phyloP scores from a whole-genome alignment of 495 filamentous ascomycete species.

The Penicillium roqueforti region DNA sequence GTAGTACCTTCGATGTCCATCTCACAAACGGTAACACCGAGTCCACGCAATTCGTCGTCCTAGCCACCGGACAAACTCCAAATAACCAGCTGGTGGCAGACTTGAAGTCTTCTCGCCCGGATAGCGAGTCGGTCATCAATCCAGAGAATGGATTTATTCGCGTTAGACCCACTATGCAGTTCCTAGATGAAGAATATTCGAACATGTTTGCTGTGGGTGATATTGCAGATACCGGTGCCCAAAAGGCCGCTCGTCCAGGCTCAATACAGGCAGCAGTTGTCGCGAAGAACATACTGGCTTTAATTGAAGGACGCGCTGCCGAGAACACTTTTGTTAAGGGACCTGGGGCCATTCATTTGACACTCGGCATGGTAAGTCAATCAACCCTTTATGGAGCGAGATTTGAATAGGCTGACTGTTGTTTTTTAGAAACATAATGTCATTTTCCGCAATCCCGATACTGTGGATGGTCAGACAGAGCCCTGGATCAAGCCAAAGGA shows the following conservation, averaged over 20 bases:
- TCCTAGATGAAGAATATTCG: constrained; percentile 42
- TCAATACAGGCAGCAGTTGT: constrained; percentile 50
- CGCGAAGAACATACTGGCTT: constrained; percentile 48
- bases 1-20: constrained; percentile 27
- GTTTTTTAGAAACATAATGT: constrained; percentile 41
- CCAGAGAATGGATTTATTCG: constrained; percentile 47
- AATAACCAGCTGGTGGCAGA: constrained; percentile 47
- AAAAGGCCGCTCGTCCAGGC: constrained; percentile 53
- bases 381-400: neutral
- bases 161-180: constrained; percentile 54
- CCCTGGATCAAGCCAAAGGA: constrained; percentile 39
- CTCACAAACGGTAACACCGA: constrained; percentile 34
- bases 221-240: constrained; percentile 55
- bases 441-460: constrained; percentile 48
- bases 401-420: neutral
- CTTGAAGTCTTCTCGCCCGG: constrained; percentile 32
- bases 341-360: constrained; percentile 46
- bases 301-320: constrained; percentile 36
- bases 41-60: constrained; percentile 41
- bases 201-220: constrained; percentile 59
- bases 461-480: constrained; percentile 40
- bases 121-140: constrained; percentile 39
- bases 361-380: constrained; percentile 47
- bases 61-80: constrained; percentile 55
- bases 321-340: constrained; percentile 31